Base-by-base conservation (phyloP, 805 yeast species). In the Candida boidinii region DNA sequence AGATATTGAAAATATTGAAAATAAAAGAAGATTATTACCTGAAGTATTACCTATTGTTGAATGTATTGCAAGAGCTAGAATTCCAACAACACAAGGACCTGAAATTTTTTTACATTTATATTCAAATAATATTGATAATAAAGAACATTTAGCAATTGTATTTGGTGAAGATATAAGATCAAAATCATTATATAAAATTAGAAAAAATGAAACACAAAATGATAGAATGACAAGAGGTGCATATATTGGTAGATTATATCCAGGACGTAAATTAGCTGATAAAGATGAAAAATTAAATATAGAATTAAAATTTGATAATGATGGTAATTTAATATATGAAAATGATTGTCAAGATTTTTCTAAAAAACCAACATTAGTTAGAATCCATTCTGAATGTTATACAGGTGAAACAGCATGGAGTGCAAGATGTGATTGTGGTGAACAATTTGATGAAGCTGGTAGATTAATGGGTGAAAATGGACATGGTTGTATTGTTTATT, bases 351-450 rank as follows among this genome's bases (percentile, higher is more conserved):
- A 24, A 13, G 7, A 6, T 6, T 7, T 20, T 13, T 46, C 41
- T 39, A 38, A 48, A 39, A 55, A 47, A 19, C 69, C 76, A 3
- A 76, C 79, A 2, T 58, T 90, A 41, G 95, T 82, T 4, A 68
- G 99, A 39, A 87, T 92, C 44, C 99, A 92, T 53, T 82, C 95
- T 3, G 99, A 92, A 54, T 92, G 99, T 58, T 92, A 90, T 62
- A 92, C 99, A 0, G 99, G 99, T 3, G 99, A 92, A 53, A 92
- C 96, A 2, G 97, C 96, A 8, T 92, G 99, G 98, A 77, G 90
- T 37, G 97, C 99, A 1, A 71, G 99, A 35, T 92, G 99, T 58
- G 99, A 92, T 58, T 92, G 99, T 60, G 99, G 99, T 15, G 99
- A 92, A 58, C 99, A 92, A 62, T 84, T 92, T 48, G 96, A 92